Evolutionary conservation across 441 rosid species (phyloP).

Genomic region (Croton laevigatus): DNA sequence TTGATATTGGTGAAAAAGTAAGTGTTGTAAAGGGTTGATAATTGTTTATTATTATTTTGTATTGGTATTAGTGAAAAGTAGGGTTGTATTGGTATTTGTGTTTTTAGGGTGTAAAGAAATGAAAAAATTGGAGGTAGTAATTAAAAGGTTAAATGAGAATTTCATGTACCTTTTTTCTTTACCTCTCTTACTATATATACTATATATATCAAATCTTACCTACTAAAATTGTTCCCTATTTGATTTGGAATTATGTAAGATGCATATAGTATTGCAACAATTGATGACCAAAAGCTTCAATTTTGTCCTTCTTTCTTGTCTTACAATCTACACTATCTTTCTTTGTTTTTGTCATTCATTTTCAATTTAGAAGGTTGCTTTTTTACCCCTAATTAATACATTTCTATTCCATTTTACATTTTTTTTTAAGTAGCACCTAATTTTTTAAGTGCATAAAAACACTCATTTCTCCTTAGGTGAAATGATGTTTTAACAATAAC

Average conservation of each 20-base stretch:
- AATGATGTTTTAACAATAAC: conserved; percentile 15
- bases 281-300: background rate
- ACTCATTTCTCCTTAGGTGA: background rate
- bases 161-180: too few species aligned
- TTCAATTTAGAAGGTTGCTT: background rate
- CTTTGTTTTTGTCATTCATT: background rate
- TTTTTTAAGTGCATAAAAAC: conserved; percentile 1
- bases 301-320: conserved; percentile 5
- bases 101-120: too few species aligned
- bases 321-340: background rate
- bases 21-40: too few species aligned
- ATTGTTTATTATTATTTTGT: too few species aligned
- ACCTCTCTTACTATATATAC: too few species aligned
- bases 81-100: too few species aligned
- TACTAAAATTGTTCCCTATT: background rate
- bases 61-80: too few species aligned
- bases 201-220: conserved; percentile 5
- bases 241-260: background rate
- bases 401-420: too few species aligned
- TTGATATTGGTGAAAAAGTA: too few species aligned
- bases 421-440: conserved; percentile 4
- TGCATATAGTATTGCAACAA: background rate
- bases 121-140: too few species aligned
- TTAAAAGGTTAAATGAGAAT: too few species aligned
- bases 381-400: background rate